Conservation (phyloP, 768 basidiomycete species). For the Scleroderma bovista region DNA sequence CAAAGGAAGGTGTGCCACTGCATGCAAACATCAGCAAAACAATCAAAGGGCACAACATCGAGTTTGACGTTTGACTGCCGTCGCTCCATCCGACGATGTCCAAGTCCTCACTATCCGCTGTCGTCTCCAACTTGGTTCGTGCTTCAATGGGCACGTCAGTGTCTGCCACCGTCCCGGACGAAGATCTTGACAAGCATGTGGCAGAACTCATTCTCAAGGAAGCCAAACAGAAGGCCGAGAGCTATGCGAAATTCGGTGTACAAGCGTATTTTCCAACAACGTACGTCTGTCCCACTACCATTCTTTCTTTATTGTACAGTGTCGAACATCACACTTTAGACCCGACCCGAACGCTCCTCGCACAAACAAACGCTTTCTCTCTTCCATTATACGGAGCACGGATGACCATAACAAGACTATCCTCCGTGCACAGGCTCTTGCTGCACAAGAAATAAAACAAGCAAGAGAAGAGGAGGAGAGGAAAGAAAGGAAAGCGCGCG, state of each 20-base stretch:
- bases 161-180: constrained; percentile 56
- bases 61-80: not conserved
- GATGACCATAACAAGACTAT: constrained; percentile 94
- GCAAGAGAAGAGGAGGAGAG: constrained; percentile 64
- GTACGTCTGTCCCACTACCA: constrained; percentile 35
- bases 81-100: constrained; percentile 26
- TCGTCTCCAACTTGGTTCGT: constrained; percentile 74
- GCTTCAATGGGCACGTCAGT: constrained; percentile 72
- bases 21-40: constrained; percentile 16
- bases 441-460: constrained; percentile 67
- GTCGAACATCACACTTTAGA: constrained; percentile 29
- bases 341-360: constrained; percentile 69
- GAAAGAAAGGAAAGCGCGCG: constrained; percentile 55
- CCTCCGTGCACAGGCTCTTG: constrained; percentile 62
- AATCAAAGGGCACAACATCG: not conserved
- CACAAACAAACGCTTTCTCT: constrained; percentile 77
- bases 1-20: not conserved
- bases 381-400: constrained; percentile 85
- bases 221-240: constrained; percentile 86
- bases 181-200: constrained; percentile 87
- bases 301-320: constrained; percentile 4
- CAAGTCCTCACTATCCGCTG: constrained; percentile 67
- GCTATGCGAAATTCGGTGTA: constrained; percentile 72
- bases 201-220: constrained; percentile 89
- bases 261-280: constrained; percentile 63